Conservation (phyloP, 768 basidiomycete genomes). For the Trametes maxima region DNA sequence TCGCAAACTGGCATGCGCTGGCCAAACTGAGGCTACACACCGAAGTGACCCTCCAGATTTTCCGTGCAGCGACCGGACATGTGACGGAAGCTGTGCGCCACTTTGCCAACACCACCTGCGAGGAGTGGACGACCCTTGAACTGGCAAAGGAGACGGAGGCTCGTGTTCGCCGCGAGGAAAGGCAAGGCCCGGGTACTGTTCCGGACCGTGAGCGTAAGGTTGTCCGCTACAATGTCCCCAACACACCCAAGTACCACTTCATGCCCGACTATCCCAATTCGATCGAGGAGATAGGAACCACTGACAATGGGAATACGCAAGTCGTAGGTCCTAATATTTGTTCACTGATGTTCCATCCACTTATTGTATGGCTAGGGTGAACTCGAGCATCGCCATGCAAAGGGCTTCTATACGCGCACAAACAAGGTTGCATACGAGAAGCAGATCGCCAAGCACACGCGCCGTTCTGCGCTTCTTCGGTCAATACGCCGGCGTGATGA, state of each 20-base stretch:
- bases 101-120: background rate
- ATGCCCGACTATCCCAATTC: slow-evolving; percentile 23
- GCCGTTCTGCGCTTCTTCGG: background rate
- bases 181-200: background rate
- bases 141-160: slow-evolving; percentile 5
- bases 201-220: background rate
- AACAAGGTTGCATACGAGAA: slow-evolving; percentile 37
- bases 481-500: background rate
- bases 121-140: background rate
- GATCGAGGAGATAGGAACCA: slow-evolving; percentile 25
- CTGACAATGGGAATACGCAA: slow-evolving; percentile 31
- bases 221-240: slow-evolving; percentile 21
- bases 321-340: slow-evolving; percentile 20
- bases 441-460: slow-evolving; percentile 22
- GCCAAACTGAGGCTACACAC: slow-evolving; percentile 46
- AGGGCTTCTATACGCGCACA: slow-evolving; percentile 38
- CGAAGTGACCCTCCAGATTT: slow-evolving; percentile 32
- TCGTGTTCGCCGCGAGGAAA: background rate
- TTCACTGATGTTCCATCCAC: background rate
- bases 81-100: background rate
- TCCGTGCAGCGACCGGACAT: slow-evolving; percentile 12
- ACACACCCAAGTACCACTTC: slow-evolving; percentile 33
- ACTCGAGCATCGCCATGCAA: slow-evolving; percentile 39
- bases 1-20: slow-evolving; percentile 41
- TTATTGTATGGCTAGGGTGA: slow-evolving; percentile 36